phyloP scores from a whole-genome alignment of 2,329 filamentous ascomycete species.

The Niveomyces coronatus region DNA sequence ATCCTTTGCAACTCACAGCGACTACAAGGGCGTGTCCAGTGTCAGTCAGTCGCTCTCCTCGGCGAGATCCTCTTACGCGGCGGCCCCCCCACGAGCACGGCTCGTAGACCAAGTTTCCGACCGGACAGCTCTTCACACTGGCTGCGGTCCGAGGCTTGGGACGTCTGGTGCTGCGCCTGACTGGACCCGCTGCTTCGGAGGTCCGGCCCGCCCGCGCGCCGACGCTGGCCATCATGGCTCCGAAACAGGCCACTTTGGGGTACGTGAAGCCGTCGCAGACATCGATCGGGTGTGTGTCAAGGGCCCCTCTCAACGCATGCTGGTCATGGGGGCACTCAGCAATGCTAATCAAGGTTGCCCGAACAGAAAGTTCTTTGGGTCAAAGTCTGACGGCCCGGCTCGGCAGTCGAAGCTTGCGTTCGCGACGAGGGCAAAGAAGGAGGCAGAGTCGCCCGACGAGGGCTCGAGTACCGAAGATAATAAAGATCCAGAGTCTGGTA shows the following conservation, averaged over 20 bases:
- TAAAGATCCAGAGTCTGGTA: slow-evolving; percentile 28
- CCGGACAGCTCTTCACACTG: slow-evolving; percentile 3
- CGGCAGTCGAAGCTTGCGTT: slow-evolving; percentile 77
- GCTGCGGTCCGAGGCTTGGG: slow-evolving; percentile 4
- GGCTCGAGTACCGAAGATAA: slow-evolving; percentile 27
- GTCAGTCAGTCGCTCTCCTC: too few relatives aligned
- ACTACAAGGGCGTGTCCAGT: too few relatives aligned
- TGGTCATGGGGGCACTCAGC: background rate
- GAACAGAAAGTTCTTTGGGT: slow-evolving; percentile 73
- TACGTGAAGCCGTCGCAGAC: slow-evolving; percentile 69
- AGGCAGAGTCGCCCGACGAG: slow-evolving; percentile 19
- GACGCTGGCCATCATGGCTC: slow-evolving; percentile 27
- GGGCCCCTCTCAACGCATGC: background rate
- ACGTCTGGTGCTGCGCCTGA: slow-evolving; percentile 6
- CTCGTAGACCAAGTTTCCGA: background rate
- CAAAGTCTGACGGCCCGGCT: slow-evolving; percentile 42
- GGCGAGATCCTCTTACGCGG: too few relatives aligned
- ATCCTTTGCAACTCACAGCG: too few relatives aligned
- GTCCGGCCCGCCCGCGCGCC: background rate
- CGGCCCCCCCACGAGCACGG: too few relatives aligned
- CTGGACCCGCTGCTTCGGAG: background rate
- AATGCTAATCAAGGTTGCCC: background rate
- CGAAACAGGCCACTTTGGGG: slow-evolving; percentile 77
- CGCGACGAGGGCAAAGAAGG: slow-evolving; percentile 42
- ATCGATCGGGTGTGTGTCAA: slow-evolving; percentile 59